These are phyloP conservation scores for Daldinia vernicosa DNA, from an alignment of 495 filamentous ascomycete species.

Conservation along the genomic window DNA sequence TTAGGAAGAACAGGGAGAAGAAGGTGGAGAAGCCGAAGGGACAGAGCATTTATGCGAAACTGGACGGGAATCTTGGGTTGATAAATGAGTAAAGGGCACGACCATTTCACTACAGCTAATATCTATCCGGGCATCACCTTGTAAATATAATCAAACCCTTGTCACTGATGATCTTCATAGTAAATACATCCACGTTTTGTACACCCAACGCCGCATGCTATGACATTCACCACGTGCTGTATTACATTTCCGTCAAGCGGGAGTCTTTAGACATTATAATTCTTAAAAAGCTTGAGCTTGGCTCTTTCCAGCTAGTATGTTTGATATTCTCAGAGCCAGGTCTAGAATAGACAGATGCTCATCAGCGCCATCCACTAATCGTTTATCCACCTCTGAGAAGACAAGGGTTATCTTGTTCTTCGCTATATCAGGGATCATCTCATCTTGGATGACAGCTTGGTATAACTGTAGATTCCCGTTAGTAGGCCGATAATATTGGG, in stretches of 20 bases:
- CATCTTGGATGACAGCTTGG: slow-evolving; percentile 81
- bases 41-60: slow-evolving; percentile 50
- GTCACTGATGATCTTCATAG: slow-evolving; percentile 5
- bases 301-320: slow-evolving; percentile 66
- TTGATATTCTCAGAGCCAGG: slow-evolving; percentile 79
- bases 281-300: background rate
- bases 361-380: slow-evolving; percentile 95
- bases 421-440: slow-evolving; percentile 78
- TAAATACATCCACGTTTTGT: slow-evolving; percentile 23
- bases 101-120: slow-evolving; percentile 6
- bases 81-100: slow-evolving; percentile 44
- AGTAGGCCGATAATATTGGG: background rate
- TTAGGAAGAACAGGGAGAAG: slow-evolving; percentile 43
- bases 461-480: slow-evolving; percentile 70
- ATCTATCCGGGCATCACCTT: slow-evolving; percentile 3
- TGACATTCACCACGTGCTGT: slow-evolving; percentile 11
- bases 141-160: background rate
- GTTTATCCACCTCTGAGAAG: slow-evolving; percentile 94
- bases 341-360: slow-evolving; percentile 93
- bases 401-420: slow-evolving; percentile 90
- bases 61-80: slow-evolving; percentile 58
- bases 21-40: slow-evolving; percentile 39
- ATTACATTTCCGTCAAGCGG: background rate
- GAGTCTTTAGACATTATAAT: background rate
- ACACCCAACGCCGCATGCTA: slow-evolving; percentile 32